Percentiles rank a stretch among this genome's conserved stretches.
phyloP scores from a whole-genome alignment of 345 rosid genomes.

The Noccaea bulbosa region DNA sequence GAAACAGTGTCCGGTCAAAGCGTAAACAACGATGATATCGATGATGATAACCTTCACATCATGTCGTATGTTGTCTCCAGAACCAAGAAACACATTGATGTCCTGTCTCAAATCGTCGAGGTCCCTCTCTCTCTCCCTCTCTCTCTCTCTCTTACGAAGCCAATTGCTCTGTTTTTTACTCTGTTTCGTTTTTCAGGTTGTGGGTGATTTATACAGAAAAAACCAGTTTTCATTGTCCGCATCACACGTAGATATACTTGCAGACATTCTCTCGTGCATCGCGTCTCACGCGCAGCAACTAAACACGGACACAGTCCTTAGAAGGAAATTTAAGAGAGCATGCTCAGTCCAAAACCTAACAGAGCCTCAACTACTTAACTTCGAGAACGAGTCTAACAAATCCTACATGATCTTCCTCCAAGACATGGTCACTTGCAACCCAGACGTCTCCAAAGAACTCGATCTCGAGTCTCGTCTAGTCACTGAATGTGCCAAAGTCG shows the following conservation, averaged over 20 bases:
- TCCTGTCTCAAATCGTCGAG: conserved; percentile 77
- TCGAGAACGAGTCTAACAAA: conserved; percentile 82
- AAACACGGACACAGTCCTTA: conserved; percentile 52
- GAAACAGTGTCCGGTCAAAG: conserved; percentile 67
- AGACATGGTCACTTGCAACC: conserved; percentile 51
- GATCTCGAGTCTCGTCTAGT: conserved; percentile 65
- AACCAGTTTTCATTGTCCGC: conserved; percentile 56
- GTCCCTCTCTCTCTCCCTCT: conserved; percentile 44
- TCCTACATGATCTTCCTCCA: conserved; percentile 68
- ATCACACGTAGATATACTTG: conserved; percentile 52
- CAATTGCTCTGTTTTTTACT: conserved; percentile 23
- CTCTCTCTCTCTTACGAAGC: conserved; percentile 7
- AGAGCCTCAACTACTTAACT: conserved; percentile 79
- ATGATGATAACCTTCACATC: conserved; percentile 76
- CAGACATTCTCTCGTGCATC: conserved; percentile 62
- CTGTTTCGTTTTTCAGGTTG: conserved; percentile 58
- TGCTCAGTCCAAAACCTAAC: conserved; percentile 73
- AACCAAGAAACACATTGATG: conserved; percentile 79
- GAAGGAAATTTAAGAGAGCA: conserved; percentile 72
- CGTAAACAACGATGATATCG: conserved; percentile 57
- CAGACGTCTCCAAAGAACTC: conserved; percentile 53
- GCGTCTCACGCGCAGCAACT: conserved; percentile 75
- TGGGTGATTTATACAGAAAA: conserved; percentile 56
- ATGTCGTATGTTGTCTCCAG: conserved; percentile 79
- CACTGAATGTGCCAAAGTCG: conserved; percentile 58